Base-by-base conservation (phyloP, 2,329 filamentous ascomycete species). In the Rhytidhysteron rufulum region DNA sequence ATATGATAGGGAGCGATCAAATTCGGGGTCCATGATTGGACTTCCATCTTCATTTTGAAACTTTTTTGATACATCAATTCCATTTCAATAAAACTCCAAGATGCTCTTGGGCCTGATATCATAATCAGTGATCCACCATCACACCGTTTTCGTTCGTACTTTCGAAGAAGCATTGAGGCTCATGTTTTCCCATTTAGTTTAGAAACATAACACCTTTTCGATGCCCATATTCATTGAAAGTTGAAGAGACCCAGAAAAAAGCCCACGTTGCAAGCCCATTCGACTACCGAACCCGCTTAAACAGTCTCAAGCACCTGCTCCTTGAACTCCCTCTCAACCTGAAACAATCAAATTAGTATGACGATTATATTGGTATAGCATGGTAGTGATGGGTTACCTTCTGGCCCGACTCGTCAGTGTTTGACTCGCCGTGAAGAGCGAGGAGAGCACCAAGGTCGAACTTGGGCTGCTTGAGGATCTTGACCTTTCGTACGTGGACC, bases 401-500 rank as follows among this genome's bases (percentile, higher is more conserved):
- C 77, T 96, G 88, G 65, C 93, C 93, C 70, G 89, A 83, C 76
- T 98, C 93, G 70, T 97, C 90, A 62, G 88, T 90, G 67, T 82
- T 85, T 50, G 90, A 94, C 82, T 98, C 93, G 75, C 93, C 93
- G 79, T 98, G 93, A 64, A 98, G 85, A 72, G 86, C 86, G 73
- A 98, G 85, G 60, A 98, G 83, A 62, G 88, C 86, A 74, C 93
- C 93, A 56, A 98, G 86, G 70, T 98, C 93, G 79, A 98, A 97
- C 82, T 98, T 98, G 69, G 93, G 93, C 57, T 85, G 74, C 85
- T 98, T 98, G 62, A 98, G 80, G 62, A 98, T 87, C 85, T 98
- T 98, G 68, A 98, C 91, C 84, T 98, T 98, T 76, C 93, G 90
- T 75, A 98, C 95, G 81, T 98, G 93, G 67, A 97, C 90, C 90